These are phyloP conservation scores for Tetrapisispora taiwanensis DNA, from an alignment of 805 yeast genomes.

Conservation along the genomic window DNA sequence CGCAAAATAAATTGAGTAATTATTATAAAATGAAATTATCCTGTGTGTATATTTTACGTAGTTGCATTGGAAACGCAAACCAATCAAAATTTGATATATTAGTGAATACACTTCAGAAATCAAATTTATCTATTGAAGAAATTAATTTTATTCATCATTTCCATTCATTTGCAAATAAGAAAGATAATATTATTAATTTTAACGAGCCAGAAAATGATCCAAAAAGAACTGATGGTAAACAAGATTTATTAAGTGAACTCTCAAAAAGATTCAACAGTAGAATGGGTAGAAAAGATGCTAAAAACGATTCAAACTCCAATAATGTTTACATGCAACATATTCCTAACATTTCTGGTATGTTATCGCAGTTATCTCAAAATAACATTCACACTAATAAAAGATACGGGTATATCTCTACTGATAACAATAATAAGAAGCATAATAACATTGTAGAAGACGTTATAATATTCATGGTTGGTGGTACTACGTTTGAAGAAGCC, in stretches of 20 bases:
- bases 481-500: slow-evolving; percentile 88
- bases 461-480: slow-evolving; percentile 72
- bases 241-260: slow-evolving; percentile 26
- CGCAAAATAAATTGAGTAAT: slow-evolving; percentile 33
- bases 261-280: slow-evolving; percentile 29
- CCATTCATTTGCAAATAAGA: slow-evolving; percentile 21
- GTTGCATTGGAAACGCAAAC: slow-evolving; percentile 40
- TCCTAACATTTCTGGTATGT: slow-evolving; percentile 45
- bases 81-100: slow-evolving; percentile 43
- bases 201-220: neutral
- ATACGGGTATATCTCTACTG: slow-evolving; percentile 18
- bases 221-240: slow-evolving; percentile 10
- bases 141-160: slow-evolving; percentile 38
- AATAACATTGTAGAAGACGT: slow-evolving; percentile 44
- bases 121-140: slow-evolving; percentile 30
- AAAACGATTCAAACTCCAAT: slow-evolving; percentile 35
- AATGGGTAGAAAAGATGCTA: slow-evolving; percentile 22
- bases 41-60: slow-evolving; percentile 63
- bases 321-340: slow-evolving; percentile 86
- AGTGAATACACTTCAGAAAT: slow-evolving; percentile 29
- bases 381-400: slow-evolving; percentile 31
- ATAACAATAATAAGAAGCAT: neutral
- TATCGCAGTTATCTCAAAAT: slow-evolving; percentile 30
- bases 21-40: slow-evolving; percentile 61
- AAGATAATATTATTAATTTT: neutral